Percentiles rank a stretch among this genome's conserved stretches.
Conservation (phyloP, 2,329 filamentous ascomycete genomes). For the Ophiostoma triangulosporum region DNA sequence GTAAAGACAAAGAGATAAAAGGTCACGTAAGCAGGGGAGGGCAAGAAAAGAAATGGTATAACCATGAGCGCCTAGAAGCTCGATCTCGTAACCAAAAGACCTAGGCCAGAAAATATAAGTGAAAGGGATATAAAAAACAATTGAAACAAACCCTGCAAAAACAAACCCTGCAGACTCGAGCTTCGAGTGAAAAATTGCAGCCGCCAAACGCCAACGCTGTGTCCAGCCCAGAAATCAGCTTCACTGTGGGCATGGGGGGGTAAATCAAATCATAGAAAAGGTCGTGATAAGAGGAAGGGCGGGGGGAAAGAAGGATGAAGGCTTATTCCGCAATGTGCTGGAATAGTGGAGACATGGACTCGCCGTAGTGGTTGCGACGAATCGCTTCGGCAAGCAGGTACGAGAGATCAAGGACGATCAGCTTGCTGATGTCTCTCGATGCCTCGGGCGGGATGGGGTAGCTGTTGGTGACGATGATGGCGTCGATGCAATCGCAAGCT, state of each 20-base stretch:
- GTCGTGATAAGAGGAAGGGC: neutral
- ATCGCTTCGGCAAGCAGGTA: conserved; percentile 84
- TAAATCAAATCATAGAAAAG: neutral
- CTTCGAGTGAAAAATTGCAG: neutral
- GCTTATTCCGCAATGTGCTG: conserved; percentile 46
- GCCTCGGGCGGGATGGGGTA: conserved; percentile 78
- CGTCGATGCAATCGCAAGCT: conserved; percentile 82
- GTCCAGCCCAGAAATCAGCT: neutral
- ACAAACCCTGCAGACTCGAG: conserved; percentile 2
- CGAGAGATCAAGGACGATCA: conserved; percentile 81
- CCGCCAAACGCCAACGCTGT: conserved; percentile 8
- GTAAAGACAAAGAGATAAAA: neutral
- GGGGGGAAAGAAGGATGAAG: neutral
- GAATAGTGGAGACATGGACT: conserved; percentile 60
- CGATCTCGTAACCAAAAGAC: neutral
- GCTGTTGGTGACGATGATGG: conserved; percentile 91
- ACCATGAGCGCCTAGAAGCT: neutral
- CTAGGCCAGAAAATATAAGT: neutral
- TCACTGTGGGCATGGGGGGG: neutral
- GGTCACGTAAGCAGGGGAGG: neutral
- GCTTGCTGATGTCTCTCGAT: conserved; percentile 59
- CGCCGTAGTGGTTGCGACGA: conserved; percentile 89
- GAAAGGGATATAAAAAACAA: neutral
- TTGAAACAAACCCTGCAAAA: no score
- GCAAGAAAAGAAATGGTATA: conserved; percentile 5